Evolutionary conservation across 768 basidiomycete genomes (phyloP).

Genomic region (Mycena latifolia): DNA sequence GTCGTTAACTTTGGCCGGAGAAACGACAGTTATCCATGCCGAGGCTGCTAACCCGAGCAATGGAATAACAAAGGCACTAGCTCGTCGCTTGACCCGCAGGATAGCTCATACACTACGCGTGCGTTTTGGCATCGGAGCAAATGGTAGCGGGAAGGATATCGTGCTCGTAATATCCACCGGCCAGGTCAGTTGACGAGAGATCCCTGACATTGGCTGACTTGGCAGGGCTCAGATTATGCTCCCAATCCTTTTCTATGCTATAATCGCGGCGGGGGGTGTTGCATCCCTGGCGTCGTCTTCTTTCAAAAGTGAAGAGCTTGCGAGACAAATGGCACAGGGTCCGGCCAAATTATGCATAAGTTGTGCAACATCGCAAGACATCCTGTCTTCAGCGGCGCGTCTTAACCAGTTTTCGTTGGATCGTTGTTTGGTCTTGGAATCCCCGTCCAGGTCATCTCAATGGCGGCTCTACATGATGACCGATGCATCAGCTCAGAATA

Average conservation of each 20-base stretch:
- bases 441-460: slow-evolving; percentile 6
- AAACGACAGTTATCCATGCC: slow-evolving; percentile 29
- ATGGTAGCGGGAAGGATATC: slow-evolving; percentile 29
- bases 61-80: slow-evolving; percentile 25
- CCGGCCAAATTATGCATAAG: slow-evolving; percentile 31
- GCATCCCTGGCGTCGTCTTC: slow-evolving; percentile 26
- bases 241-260: slow-evolving; percentile 31
- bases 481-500: slow-evolving; percentile 17
- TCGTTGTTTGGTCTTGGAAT: slow-evolving; percentile 30
- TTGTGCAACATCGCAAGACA: slow-evolving; percentile 14
- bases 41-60: slow-evolving; percentile 27
- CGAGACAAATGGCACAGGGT: slow-evolving; percentile 25
- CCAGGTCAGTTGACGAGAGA: slow-evolving; percentile 4
- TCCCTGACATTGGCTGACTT: not conserved
- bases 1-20: not conserved
- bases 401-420: slow-evolving; percentile 21
- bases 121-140: slow-evolving; percentile 26
- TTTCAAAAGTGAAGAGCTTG: slow-evolving; percentile 23
- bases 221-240: slow-evolving; percentile 15
- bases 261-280: slow-evolving; percentile 34
- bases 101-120: slow-evolving; percentile 28
- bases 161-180: slow-evolving; percentile 30
- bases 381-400: slow-evolving; percentile 16
- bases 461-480: slow-evolving; percentile 19
- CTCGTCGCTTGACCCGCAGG: slow-evolving; percentile 27